These are phyloP conservation scores for Chaetomium olivaceum DNA, from an alignment of 2,329 filamentous ascomycete species.

Conservation along the genomic window DNA sequence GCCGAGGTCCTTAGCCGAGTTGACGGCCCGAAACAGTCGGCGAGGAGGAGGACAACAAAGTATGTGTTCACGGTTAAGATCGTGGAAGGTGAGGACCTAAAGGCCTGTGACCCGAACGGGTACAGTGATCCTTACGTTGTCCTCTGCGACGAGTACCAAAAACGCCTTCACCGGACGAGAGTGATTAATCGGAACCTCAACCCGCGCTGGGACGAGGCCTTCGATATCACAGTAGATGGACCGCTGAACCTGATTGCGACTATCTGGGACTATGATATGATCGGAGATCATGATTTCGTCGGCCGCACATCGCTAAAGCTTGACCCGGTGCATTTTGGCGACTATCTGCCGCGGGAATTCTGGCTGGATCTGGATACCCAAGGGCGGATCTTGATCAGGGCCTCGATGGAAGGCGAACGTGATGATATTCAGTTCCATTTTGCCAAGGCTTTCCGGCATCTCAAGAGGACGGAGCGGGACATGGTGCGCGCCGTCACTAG, in stretches of 20 bases:
- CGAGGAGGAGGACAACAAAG: conserved; percentile 72
- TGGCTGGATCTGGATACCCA: conserved; percentile 98
- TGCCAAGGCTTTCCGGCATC: conserved; percentile 90
- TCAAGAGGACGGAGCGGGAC: conserved; percentile 94
- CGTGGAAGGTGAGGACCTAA: conserved; percentile 94
- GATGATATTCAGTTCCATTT: conserved; percentile 99
- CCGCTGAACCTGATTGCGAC: conserved; percentile 94
- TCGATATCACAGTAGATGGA: conserved; percentile 91
- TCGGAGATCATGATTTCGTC: conserved; percentile 96
- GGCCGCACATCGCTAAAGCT: conserved; percentile 95
- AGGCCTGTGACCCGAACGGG: conserved; percentile 95
- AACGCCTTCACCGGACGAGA: conserved; percentile 90
- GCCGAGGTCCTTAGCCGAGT: conserved; percentile 76
- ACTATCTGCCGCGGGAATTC: conserved; percentile 93
- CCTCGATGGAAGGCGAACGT: conserved; percentile 97
- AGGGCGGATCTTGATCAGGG: conserved; percentile 80
- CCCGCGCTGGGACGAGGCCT: conserved; percentile 94
- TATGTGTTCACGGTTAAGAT: conserved; percentile 99
- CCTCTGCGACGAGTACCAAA: conserved; percentile 95
- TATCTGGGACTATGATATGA: conserved; percentile 96
- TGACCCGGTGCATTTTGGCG: conserved; percentile 95
- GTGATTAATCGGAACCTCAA: conserved; percentile 89
- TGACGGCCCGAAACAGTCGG: conserved; percentile 64
- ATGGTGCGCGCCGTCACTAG: conserved; percentile 98
- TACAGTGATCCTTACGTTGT: conserved; percentile 97